Evolutionary conservation across 129 eudicot genomes (phyloP), one percentile per base, ranked within the genome.

Genomic region (Pulicaria dysenterica): DNA sequence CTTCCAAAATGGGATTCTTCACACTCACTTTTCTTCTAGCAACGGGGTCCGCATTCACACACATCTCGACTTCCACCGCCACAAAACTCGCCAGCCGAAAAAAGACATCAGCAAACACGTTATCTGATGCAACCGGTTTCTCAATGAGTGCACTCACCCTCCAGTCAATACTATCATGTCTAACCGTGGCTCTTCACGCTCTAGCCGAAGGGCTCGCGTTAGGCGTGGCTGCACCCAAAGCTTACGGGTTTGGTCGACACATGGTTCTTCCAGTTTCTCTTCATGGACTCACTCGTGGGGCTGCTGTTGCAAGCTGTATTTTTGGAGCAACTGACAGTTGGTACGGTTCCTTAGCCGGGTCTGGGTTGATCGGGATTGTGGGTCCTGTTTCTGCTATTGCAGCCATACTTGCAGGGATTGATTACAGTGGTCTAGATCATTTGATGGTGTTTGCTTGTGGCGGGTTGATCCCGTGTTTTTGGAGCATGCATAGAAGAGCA

Each of bases 151-250:
- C 87, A n/a, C 88, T 73, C 57, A 93, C 96, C 62, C 87, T 89
- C 7, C 96, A 85, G 37, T 82, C 98, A 13, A 47, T 89, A 19
- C 69, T 89, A 6, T 89, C 96, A 34, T 89, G 98, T 53, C 51
- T 73, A 43, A 83, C 90, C 2, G 68, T 93, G 8, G 95, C 92
- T 64, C 77, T 93, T 49, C 96, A 89, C n/a, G 98, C 98, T 39
- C 70, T 89, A 41, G 88, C 90, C 1, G 96, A 93, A 81, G 98
- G 98, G n/a, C 90, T 93, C 40, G 98, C 95, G 2, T 72, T 93
- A 65, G 98, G 98, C 12, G 98, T 93, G 39, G 98, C 96, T 24
- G 98, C 98, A 42, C 98, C 98, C 2, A 93, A 89, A 79, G 98
- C 98, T 3, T 89, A 93, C 38, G 98, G 95, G 54, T 84, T 93